Percentiles rank a stretch among this genome's conserved stretches.
phyloP scores from a whole-genome alignment of 225 moss, liverwort and hornwort genomes.

The Sphagnum tenellum region DNA sequence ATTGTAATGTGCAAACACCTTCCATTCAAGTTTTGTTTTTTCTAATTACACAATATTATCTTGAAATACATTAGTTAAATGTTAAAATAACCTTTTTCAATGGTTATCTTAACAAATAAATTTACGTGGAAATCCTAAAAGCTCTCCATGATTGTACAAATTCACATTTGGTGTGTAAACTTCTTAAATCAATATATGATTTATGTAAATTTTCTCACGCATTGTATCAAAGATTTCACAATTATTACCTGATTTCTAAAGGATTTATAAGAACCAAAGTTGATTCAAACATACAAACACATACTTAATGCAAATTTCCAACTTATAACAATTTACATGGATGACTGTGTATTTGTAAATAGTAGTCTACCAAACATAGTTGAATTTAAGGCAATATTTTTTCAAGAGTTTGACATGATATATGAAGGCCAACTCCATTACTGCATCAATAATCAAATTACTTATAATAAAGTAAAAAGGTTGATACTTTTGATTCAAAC shows the following conservation, averaged over 20 bases:
- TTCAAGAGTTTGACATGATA: slow-evolving; percentile 4
- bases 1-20: too few relatives aligned
- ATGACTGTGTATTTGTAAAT: slow-evolving; percentile 4
- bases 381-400: not conserved
- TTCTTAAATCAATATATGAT: slow-evolving; percentile 2
- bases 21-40: not conserved
- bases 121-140: slow-evolving; percentile 2
- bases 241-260: not conserved
- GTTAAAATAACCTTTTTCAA: slow-evolving; percentile 1
- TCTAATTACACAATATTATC: not conserved
- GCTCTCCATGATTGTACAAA: not conserved
- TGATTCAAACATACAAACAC: not conserved
- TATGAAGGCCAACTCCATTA: not conserved
- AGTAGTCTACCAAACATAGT: not conserved
- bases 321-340: not conserved
- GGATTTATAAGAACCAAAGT: not conserved
- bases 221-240: slow-evolving; percentile 3
- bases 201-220: slow-evolving; percentile 1
- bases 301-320: not conserved
- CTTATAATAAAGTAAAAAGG: too few relatives aligned
- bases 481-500: not conserved
- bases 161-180: slow-evolving; percentile 3
- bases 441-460: too few relatives aligned
- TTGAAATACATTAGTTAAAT: not conserved
- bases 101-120: not conserved